A percentile compares a stretch with the other conserved stretches of the same genome.
Evolutionary conservation across 2,329 filamentous ascomycete species (phyloP).

Genomic region (Stagonosporopsis rhizophila): DNA sequence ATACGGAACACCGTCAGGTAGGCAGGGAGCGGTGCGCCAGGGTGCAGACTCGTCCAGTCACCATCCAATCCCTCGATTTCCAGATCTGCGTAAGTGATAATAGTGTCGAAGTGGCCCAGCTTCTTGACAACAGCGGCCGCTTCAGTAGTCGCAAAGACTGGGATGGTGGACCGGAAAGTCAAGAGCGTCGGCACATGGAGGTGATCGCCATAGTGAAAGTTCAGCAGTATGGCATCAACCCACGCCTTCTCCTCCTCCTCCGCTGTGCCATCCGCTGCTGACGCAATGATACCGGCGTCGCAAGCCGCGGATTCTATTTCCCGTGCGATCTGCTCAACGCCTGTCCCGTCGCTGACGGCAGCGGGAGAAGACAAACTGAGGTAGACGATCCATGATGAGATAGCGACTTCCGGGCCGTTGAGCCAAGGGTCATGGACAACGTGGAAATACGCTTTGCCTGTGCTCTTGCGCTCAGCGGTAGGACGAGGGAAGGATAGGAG

Average conservation of each 20-base stretch:
- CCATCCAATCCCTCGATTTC: neutral
- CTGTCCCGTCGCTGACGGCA: neutral
- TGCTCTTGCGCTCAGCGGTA: neutral
- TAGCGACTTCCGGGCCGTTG: neutral
- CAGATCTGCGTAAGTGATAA: neutral
- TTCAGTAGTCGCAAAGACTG: constrained; percentile 4
- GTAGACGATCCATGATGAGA: neutral
- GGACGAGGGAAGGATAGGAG: constrained; percentile 14
- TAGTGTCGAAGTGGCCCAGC: neutral
- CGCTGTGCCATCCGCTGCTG: neutral
- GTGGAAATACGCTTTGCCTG: constrained; percentile 14
- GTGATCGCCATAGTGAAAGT: constrained; percentile 12
- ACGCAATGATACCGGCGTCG: neutral
- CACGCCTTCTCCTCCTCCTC: neutral
- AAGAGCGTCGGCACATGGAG: constrained; percentile 9
- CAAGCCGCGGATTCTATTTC: neutral
- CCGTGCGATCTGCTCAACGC: neutral
- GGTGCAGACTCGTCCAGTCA: neutral
- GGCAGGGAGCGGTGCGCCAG: constrained; percentile 1
- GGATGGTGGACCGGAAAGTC: constrained; percentile 6
- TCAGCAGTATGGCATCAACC: constrained; percentile 11
- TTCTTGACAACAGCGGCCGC: neutral
- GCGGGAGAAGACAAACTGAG: neutral
- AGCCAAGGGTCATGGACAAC: constrained; percentile 15
- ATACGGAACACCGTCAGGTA: constrained; percentile 18